phyloP scores from a whole-genome alignment of 306 rosid genomes.

The Nissolia schottii region DNA sequence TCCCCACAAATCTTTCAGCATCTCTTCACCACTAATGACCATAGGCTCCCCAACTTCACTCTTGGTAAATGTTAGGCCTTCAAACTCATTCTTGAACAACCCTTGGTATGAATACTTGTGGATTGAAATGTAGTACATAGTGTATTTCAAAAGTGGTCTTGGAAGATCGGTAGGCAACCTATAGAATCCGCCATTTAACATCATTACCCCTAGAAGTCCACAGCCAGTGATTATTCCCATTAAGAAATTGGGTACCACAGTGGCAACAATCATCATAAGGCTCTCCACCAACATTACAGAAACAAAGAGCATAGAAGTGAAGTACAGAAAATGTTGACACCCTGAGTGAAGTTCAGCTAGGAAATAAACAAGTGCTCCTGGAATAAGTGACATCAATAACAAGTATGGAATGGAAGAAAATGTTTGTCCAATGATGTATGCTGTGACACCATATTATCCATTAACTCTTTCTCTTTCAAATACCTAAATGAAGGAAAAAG shows the following conservation, averaged over 20 bases:
- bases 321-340: constrained; percentile 26
- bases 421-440: constrained; percentile 50
- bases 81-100: constrained; percentile 51
- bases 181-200: constrained; percentile 46
- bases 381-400: constrained; percentile 38
- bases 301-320: constrained; percentile 23
- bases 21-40: constrained; percentile 30
- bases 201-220: constrained; percentile 50
- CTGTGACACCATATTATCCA: constrained; percentile 45
- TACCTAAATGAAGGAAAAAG: constrained; percentile 26
- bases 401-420: constrained; percentile 43
- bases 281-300: constrained; percentile 57
- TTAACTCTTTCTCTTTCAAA: constrained; percentile 54
- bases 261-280: constrained; percentile 57
- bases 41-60: neutral
- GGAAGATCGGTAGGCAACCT: constrained; percentile 47
- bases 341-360: constrained; percentile 43
- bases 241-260: constrained; percentile 45
- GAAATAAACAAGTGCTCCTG: constrained; percentile 42
- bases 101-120: constrained; percentile 55
- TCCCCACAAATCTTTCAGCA: constrained; percentile 27
- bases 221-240: constrained; percentile 54
- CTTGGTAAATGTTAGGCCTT: constrained; percentile 20
- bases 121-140: constrained; percentile 42
- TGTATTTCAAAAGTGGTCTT: constrained; percentile 36